A percentile compares a stretch with the other conserved stretches of the same genome.
Conservation (phyloP, 2,329 filamentous ascomycete species). For the Colletotrichum liriopes region DNA sequence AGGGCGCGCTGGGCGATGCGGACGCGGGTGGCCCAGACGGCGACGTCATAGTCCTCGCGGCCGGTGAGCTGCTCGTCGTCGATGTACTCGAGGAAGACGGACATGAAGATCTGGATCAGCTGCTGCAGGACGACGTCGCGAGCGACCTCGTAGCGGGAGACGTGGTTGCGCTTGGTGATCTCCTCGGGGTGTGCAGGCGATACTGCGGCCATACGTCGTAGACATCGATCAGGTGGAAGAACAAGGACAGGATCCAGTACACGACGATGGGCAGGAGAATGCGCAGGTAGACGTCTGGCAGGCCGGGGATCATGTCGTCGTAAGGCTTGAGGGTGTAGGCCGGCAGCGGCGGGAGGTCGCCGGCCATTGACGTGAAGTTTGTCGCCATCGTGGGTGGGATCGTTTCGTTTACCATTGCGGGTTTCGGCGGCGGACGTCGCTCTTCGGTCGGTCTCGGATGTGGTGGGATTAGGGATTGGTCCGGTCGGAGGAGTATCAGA, state of each 20-base stretch:
- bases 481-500: not conserved
- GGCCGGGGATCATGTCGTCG: conserved; percentile 80
- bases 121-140: conserved; percentile 95
- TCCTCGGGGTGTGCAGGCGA: conserved; percentile 94
- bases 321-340: conserved; percentile 81
- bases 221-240: conserved; percentile 91
- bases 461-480: conserved; percentile 7
- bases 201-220: conserved; percentile 92
- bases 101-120: conserved; percentile 85
- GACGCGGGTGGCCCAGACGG: conserved; percentile 89
- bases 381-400: conserved; percentile 54
- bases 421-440: conserved; percentile 10
- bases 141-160: conserved; percentile 86
- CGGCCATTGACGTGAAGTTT: conserved; percentile 68
- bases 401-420: conserved; percentile 59
- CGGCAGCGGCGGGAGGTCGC: conserved; percentile 87
- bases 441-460: conserved; percentile 10
- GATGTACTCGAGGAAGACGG: conserved; percentile 76
- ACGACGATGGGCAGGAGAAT: conserved; percentile 83
- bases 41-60: conserved; percentile 87
- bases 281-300: conserved; percentile 86
- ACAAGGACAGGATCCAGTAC: conserved; percentile 89
- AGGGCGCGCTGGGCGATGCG: conserved; percentile 85
- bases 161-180: conserved; percentile 88
- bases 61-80: conserved; percentile 84